phyloP scores from a whole-genome alignment of 805 yeast species.

The Myxozyma udenii region DNA sequence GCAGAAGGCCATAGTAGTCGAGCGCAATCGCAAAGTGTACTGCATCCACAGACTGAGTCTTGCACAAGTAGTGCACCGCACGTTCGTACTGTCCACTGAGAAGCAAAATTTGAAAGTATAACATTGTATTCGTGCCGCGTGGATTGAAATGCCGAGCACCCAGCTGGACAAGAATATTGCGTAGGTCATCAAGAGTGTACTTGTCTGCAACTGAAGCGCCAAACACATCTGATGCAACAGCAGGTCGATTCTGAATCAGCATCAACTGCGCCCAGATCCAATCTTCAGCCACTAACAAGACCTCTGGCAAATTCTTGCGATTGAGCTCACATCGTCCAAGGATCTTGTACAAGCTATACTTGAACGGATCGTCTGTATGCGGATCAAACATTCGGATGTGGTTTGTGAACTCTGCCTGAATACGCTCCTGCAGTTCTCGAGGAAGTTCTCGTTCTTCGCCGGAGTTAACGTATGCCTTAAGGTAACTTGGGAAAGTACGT shows the following conservation, averaged over 20 bases:
- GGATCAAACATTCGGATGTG: slow-evolving; percentile 59
- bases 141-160: slow-evolving; percentile 69
- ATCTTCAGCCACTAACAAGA: slow-evolving; percentile 80
- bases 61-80: slow-evolving; percentile 64
- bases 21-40: slow-evolving; percentile 86
- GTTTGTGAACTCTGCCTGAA: slow-evolving; percentile 79
- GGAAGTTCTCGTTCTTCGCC: slow-evolving; percentile 53
- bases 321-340: slow-evolving; percentile 84
- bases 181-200: slow-evolving; percentile 72
- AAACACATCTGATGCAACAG: slow-evolving; percentile 22
- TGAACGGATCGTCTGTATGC: slow-evolving; percentile 82
- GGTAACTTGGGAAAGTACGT: slow-evolving; percentile 73
- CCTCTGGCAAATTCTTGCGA: slow-evolving; percentile 63
- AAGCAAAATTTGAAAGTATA: slow-evolving; percentile 70
- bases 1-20: slow-evolving; percentile 66
- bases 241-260: slow-evolving; percentile 44
- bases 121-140: slow-evolving; percentile 58
- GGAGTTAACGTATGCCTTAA: slow-evolving; percentile 64
- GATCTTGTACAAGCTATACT: slow-evolving; percentile 84
- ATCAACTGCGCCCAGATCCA: slow-evolving; percentile 94
- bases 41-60: slow-evolving; percentile 73
- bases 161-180: slow-evolving; percentile 61
- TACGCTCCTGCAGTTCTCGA: slow-evolving; percentile 61
- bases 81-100: slow-evolving; percentile 77
- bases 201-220: slow-evolving; percentile 28